These are phyloP conservation scores for Gymnopus androsaceus DNA, from an alignment of 1,284 basidiomycete species.

Conservation along the genomic window DNA sequence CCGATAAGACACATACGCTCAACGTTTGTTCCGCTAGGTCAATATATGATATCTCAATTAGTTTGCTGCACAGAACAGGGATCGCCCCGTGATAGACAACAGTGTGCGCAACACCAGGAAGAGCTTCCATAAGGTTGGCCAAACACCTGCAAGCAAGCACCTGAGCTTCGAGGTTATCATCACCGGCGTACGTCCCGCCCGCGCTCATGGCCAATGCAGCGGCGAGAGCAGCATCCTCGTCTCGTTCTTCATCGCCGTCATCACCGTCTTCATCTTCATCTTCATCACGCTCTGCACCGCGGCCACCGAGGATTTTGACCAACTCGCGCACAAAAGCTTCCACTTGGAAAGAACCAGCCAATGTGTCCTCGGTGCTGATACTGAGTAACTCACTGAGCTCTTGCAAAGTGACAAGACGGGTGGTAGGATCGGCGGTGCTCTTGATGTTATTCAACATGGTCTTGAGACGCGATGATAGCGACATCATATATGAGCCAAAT, in stretches of 20 bases:
- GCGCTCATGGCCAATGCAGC: slow-evolving; percentile 79
- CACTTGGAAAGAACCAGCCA: slow-evolving; percentile 93
- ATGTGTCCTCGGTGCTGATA: slow-evolving; percentile 96
- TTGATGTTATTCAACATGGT: slow-evolving; percentile 90
- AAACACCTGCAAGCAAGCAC: slow-evolving; percentile 92
- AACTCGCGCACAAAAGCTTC: slow-evolving; percentile 91
- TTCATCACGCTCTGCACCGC: slow-evolving; percentile 70
- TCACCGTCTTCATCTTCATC: slow-evolving; percentile 52
- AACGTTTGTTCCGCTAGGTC: slow-evolving; percentile 95
- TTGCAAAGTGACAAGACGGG: slow-evolving; percentile 86
- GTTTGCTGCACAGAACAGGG: slow-evolving; percentile 91
- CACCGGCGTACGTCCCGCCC: slow-evolving; percentile 68
- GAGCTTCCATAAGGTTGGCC: slow-evolving; percentile 94
- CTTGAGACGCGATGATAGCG: slow-evolving; percentile 84
- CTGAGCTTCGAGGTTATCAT: slow-evolving; percentile 89
- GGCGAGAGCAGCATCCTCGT: slow-evolving; percentile 84
- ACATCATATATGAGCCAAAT: slow-evolving; percentile 89
- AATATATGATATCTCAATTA: slow-evolving; percentile 94
- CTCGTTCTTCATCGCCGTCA: slow-evolving; percentile 60
- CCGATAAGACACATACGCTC: slow-evolving; percentile 67
- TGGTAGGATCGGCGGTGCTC: slow-evolving; percentile 75
- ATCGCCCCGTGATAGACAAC: slow-evolving; percentile 95
- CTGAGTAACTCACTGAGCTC: slow-evolving; percentile 94
- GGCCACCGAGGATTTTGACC: slow-evolving; percentile 89
- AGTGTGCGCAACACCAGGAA: slow-evolving; percentile 91